These are phyloP conservation scores for Botrytis aclada DNA, from an alignment of 2,329 filamentous ascomycete genomes.

Conservation along the genomic window DNA sequence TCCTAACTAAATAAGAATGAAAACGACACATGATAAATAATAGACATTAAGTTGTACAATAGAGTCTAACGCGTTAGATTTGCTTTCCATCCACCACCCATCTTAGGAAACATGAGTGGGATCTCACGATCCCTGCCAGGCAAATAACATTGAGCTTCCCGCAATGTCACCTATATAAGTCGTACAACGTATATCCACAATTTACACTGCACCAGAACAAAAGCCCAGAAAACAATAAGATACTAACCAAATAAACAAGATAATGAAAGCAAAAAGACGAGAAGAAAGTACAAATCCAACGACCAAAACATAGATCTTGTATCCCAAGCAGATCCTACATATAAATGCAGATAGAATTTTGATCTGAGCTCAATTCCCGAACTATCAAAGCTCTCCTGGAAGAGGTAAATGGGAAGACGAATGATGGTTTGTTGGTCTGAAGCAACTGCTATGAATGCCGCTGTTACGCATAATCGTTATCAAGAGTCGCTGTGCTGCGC, in stretches of 20 bases:
- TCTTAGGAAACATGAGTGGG: not conserved
- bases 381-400: no score
- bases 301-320: not conserved
- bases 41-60: not conserved
- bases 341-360: not conserved
- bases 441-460: not conserved
- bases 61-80: not conserved
- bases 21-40: not conserved
- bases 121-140: not conserved
- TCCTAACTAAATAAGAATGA: not conserved
- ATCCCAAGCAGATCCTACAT: not conserved
- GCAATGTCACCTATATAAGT: not conserved
- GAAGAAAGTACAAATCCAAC: not conserved
- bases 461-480: not conserved
- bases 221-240: not conserved
- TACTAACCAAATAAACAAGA: not conserved
- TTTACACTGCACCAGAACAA: not conserved
- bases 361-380: no score
- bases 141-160: not conserved
- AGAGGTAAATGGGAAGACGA: not conserved
- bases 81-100: not conserved
- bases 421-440: not conserved
- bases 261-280: not conserved
- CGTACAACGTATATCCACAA: not conserved
- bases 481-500: not conserved